phyloP scores from a whole-genome alignment of 371 early-diverging fungal species.

The Apophysomyces trapeziformis region DNA sequence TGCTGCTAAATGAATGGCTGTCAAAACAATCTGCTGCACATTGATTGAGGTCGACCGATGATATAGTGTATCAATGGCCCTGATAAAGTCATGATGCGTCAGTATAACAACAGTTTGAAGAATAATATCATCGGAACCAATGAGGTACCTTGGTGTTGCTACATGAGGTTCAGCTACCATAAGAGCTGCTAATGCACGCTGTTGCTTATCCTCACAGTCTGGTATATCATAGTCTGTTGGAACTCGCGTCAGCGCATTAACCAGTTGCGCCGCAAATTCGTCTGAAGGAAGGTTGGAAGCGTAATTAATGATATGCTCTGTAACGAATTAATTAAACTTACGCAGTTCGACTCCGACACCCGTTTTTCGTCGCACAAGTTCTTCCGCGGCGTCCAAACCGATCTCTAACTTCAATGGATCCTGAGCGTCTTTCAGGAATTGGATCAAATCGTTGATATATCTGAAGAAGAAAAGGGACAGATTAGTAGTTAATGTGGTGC shows the following conservation, averaged over 20 bases:
- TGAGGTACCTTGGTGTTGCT: neutral
- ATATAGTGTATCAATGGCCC: slow-evolving; percentile 44
- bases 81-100: neutral
- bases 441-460: slow-evolving; percentile 44
- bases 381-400: slow-evolving; percentile 43
- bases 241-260: slow-evolving; percentile 34
- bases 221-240: slow-evolving; percentile 41
- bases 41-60: slow-evolving; percentile 41
- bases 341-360: slow-evolving; percentile 45
- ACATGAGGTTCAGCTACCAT: slow-evolving; percentile 37
- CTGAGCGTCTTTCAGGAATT: slow-evolving; percentile 38
- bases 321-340: slow-evolving; percentile 16
- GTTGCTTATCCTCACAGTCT: slow-evolving; percentile 27
- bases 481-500: neutral
- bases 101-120: neutral
- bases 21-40: slow-evolving; percentile 34
- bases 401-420: slow-evolving; percentile 51
- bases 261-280: slow-evolving; percentile 38
- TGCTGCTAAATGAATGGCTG: slow-evolving; percentile 36
- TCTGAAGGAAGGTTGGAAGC: slow-evolving; percentile 14
- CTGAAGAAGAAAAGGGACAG: slow-evolving; percentile 21
- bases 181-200: slow-evolving; percentile 36
- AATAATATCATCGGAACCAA: neutral
- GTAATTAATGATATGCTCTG: neutral
- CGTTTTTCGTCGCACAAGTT: slow-evolving; percentile 42